These are phyloP conservation scores for Solanum hybrid DNA, from an alignment of 305 asterid genomes.

Conservation along the genomic window DNA sequence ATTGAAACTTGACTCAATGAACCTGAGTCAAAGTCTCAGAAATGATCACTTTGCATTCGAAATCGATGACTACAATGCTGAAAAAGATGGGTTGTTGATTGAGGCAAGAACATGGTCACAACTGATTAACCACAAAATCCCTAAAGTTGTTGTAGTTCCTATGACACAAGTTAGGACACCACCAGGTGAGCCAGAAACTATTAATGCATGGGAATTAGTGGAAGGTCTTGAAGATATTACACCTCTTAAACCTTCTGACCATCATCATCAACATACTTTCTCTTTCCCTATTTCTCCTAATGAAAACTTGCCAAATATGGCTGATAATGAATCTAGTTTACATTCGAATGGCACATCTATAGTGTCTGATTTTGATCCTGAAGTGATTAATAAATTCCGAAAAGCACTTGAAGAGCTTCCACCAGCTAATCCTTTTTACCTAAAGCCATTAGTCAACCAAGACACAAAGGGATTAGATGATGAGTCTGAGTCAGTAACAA, in stretches of 20 bases:
- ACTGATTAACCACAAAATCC: conserved; percentile 68
- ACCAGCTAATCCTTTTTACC: conserved; percentile 51
- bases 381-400: conserved; percentile 50
- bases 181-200: conserved; percentile 73
- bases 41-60: conserved; percentile 7
- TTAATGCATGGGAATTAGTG: conserved; percentile 87
- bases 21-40: neutral
- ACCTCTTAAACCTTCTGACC: conserved; percentile 29
- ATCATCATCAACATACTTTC: conserved; percentile 46
- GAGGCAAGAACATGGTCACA: conserved; percentile 81
- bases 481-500: conserved; percentile 12
- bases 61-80: neutral
- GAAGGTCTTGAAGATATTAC: conserved; percentile 76
- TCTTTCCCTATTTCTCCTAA: conserved; percentile 39
- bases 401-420: conserved; percentile 67
- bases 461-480: conserved; percentile 7
- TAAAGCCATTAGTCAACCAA: conserved; percentile 18
- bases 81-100: conserved; percentile 30
- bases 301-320: conserved; percentile 19
- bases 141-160: conserved; percentile 31
- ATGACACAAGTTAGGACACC: conserved; percentile 58
- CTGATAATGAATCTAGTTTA: conserved; percentile 31
- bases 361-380: conserved; percentile 57
- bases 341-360: conserved; percentile 41
- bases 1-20: conserved; percentile 44